Base-by-base conservation (phyloP, 306 rosid species). In the Benincasa hispida region DNA sequence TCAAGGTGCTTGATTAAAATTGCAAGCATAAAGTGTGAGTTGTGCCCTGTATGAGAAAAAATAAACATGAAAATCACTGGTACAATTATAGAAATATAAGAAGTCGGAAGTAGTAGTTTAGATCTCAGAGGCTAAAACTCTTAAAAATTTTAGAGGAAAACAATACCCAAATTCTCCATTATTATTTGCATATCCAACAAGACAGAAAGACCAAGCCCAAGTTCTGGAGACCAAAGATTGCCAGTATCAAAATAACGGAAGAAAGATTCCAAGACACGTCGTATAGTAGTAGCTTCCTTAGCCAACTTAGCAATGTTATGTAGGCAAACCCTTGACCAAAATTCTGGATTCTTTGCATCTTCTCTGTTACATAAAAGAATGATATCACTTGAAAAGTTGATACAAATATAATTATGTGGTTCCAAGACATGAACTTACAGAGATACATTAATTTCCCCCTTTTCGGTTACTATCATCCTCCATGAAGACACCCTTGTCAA, bases 271-370 rank as follows among this genome's bases (percentile, higher is more conserved):
- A 92, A 81, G 73, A 94, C 92, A 82, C 96, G 98, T 17, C 99
- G 91, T 50, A 92, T 81, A 48, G 99, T 92, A 72, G 93, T 82
- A 61, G 93, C 96, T 86, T 92, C 99, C 86, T 85, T 90, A 75
- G 98, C 96, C 75, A 92, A 87, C 86, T 82, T 90, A 75, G 99
- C 93, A 94, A 94, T 92, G 81, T 86, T 89, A 80, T 89, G 85
- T 41, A 94, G 90, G 88, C 98, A 90, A 83, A 92, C 90, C 80
- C 95, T 90, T 12, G 98, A 81, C 99, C 99, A 94, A 86, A 92
- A 90, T 81, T 87, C 77, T 57, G 93, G 91, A 68, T 83, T 94
- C 65, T 61, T 84, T 78, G 90, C 91, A 60, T 92, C 97, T 77
- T 94, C 99, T 81, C 99, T 94, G 85, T 39, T 75, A 50, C 72